Base-by-base conservation (phyloP, 208 protist species). In the Acanthamoeba quina region DNA sequence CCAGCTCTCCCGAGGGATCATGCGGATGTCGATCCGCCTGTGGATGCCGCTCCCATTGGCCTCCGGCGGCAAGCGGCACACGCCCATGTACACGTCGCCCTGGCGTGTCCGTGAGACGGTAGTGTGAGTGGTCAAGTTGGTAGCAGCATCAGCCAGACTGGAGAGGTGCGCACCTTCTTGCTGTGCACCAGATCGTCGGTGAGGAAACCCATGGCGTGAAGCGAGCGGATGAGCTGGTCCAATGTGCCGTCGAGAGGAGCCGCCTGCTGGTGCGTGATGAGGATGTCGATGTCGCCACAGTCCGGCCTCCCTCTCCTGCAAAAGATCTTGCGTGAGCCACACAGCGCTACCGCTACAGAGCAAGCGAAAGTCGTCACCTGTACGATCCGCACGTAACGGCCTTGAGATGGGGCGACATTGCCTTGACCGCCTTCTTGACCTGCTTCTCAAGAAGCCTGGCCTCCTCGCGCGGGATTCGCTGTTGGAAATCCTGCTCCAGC, bases 21-120 rank as follows among this genome's bases (percentile, higher is more conserved):
- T 66, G 7, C 80, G 80, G 26, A 89, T 29, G 44, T 89, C 80
- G 24, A 89, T 89, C 10, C 80, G 1, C 49, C 80, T n/a, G 31
- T 89, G 80, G 13, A 89, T 34, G 4, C 47, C 72, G 37, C 72
- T 49, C 17, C 37, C 72, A 4, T 52, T 44, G 37, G 21, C 70
- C 70, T 78, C 80, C 21, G 5, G 37, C 5, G 37, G 64, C n/a
- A 92, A n/a, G 29, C 56, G 29, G 34, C 86, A 92, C 54, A 92
- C 56, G 44, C 86, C 86, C 86, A 92, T 92, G 60, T 92, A 92
- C 52, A 92, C 86, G n/a, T 92, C 86, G 4, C 86, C 86, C 56
- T 89, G 41, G 41, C 4, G 41, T 4, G 41, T 44, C 41, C 41
- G 41, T 44, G 41, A 44, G 41, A 4, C 4, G 41, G 4, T 44